Conservation (phyloP, 352 stramenopile species). For the Phytophthora macrochlamydospora region DNA sequence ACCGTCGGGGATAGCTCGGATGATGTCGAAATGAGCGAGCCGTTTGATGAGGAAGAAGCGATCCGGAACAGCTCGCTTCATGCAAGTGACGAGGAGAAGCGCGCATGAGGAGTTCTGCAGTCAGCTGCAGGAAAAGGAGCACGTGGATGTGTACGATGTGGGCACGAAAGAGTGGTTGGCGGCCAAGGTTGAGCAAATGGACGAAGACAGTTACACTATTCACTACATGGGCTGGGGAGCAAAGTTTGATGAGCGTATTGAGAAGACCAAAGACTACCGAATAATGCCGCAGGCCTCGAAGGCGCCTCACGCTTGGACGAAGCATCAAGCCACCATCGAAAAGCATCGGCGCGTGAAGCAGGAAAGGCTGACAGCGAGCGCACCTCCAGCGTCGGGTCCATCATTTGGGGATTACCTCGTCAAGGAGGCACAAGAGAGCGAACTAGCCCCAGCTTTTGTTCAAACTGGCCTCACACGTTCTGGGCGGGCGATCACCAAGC, state of each 20-base stretch:
- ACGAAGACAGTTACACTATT: slow-evolving; percentile 41
- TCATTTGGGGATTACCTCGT: slow-evolving; percentile 7
- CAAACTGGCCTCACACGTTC: slow-evolving; percentile 67
- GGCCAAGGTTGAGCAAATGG: slow-evolving; percentile 51
- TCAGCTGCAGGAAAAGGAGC: slow-evolving; percentile 36
- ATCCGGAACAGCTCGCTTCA: slow-evolving; percentile 16
- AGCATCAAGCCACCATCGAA: slow-evolving; percentile 48
- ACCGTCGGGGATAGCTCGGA: slow-evolving; percentile 37
- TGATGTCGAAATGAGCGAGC: slow-evolving; percentile 38
- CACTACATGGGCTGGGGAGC: slow-evolving; percentile 79
- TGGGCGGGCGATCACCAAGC: slow-evolving; percentile 70
- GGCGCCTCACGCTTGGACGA: slow-evolving; percentile 42
- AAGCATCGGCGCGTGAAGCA: slow-evolving; percentile 38
- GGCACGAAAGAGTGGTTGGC: slow-evolving; percentile 59
- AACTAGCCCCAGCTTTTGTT: slow-evolving; percentile 54
- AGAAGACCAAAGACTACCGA: slow-evolving; percentile 26
- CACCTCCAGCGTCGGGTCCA: background rate
- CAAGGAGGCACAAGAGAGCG: slow-evolving; percentile 10
- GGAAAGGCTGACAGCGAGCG: slow-evolving; percentile 20
- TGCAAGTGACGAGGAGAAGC: slow-evolving; percentile 23
- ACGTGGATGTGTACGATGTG: slow-evolving; percentile 68
- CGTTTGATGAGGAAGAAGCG: slow-evolving; percentile 20
- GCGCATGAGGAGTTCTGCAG: slow-evolving; percentile 36
- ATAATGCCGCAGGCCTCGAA: slow-evolving; percentile 49
- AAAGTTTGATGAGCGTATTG: slow-evolving; percentile 57